Evolutionary conservation across 2,329 filamentous ascomycete species (phyloP), one percentile per base, ranked within the genome.

Genomic region (Colletotrichum endophyticum): DNA sequence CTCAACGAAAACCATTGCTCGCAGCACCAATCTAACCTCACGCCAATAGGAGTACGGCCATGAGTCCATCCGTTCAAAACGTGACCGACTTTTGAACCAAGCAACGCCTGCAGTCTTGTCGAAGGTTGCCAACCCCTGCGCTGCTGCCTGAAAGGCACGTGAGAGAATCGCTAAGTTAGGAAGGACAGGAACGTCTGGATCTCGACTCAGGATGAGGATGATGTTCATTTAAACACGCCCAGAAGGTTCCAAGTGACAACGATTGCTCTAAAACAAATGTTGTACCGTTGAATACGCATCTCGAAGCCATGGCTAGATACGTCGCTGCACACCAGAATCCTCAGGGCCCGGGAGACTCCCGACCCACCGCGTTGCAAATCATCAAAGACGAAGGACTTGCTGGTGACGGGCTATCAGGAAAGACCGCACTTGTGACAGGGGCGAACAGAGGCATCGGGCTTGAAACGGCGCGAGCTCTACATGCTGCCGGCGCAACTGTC

Each of bases 351-450:
- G 85, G 85, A 2, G 86, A 87, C 75, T 79, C 81, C 27, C 83
- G 85, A 4, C 86, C 86, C 12, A 87, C 85, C 2, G 86, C 86
- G 2, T 64, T 86, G 1, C 82, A 86, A 66, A 84, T 88, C 39
- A 76, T 88, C 68, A 70, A 82, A 30, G 85, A 87, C 64, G 83
- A 87, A 32, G 72, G 78, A 15, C 79, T 80, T 44, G 77, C 81
- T 11, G 83, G 82, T 6, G 13, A 27, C 49, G 84, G 81, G 34
- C 79, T 83, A 8, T 44, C 39, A 7, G 84, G 81, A 62, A 86
- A 85, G 78, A 80, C 82, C 28, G 79, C 85, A 32, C 75, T 87
- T 39, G 75, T 86, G 63, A 86, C 85, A 5, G 85, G 85, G 9
- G 80, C 79, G 61, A 84, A 84, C 6, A 84, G 82, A 1, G 85